These are phyloP conservation scores for Auriscalpium orientale DNA, from an alignment of 768 basidiomycete species.

Conservation along the genomic window DNA sequence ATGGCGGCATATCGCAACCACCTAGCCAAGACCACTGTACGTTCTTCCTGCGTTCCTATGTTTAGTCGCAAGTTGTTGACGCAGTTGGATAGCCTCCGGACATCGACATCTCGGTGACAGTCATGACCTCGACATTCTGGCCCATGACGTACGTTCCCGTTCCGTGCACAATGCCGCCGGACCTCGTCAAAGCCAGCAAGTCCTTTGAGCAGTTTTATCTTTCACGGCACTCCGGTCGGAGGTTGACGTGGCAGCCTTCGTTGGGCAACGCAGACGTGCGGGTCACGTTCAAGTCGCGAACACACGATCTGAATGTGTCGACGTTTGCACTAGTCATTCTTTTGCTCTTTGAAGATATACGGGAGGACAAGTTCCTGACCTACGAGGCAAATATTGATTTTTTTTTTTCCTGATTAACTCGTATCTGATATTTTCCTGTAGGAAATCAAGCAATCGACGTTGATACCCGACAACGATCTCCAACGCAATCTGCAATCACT, in stretches of 20 bases:
- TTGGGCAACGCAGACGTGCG: slow-evolving; percentile 87
- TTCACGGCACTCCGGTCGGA: slow-evolving; percentile 79
- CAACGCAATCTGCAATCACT: slow-evolving; percentile 93
- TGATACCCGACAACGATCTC: slow-evolving; percentile 69
- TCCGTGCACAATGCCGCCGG: slow-evolving; percentile 59
- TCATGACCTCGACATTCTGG: slow-evolving; percentile 98
- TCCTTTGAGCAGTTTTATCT: slow-evolving; percentile 90
- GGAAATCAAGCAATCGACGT: slow-evolving; percentile 78
- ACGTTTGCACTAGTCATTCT: slow-evolving; percentile 85
- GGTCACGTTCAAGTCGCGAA: slow-evolving; percentile 67
- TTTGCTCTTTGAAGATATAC: slow-evolving; percentile 73
- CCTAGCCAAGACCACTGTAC: slow-evolving; percentile 53
- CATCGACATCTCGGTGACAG: slow-evolving; percentile 78
- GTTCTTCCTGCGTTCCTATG: slow-evolving; percentile 18
- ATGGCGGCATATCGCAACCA: slow-evolving; percentile 65
- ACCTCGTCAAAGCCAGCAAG: slow-evolving; percentile 55
- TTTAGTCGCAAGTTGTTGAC: neutral
- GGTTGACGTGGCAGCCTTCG: slow-evolving; percentile 87
- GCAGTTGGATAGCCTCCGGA: slow-evolving; percentile 47
- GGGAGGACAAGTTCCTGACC: slow-evolving; percentile 60
- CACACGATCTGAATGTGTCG: slow-evolving; percentile 88
- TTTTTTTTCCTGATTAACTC: neutral
- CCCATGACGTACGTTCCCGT: slow-evolving; percentile 65
- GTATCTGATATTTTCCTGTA: slow-evolving; percentile 23
- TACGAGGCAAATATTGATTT: slow-evolving; percentile 51